These are phyloP conservation scores for Helotiales sp. DNA, from an alignment of 2,329 filamentous ascomycete species.

Conservation along the genomic window DNA sequence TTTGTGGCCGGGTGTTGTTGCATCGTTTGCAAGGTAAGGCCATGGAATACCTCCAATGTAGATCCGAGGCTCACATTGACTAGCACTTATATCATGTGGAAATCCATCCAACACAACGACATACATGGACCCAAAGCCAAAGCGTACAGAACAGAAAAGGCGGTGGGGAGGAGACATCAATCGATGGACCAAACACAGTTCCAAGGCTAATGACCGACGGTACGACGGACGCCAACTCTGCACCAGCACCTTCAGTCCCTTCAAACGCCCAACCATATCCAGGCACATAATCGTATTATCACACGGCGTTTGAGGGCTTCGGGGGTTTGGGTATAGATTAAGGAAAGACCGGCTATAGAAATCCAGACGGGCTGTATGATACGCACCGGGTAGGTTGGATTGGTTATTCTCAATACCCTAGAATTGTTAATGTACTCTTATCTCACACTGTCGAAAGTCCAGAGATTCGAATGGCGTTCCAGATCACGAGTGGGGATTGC, in stretches of 20 bases:
- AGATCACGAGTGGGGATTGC: neutral
- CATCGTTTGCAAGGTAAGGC: conserved; percentile 52
- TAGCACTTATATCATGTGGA: conserved; percentile 45
- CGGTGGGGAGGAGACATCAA: conserved; percentile 28
- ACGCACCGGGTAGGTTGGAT: neutral
- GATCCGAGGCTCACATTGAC: neutral
- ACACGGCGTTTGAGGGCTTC: neutral
- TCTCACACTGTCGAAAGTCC: neutral
- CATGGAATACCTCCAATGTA: neutral
- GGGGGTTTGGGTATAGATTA: neutral
- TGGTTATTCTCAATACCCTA: conserved; percentile 13
- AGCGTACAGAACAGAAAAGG: conserved; percentile 22
- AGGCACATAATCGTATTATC: neutral
- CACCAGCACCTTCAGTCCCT: neutral
- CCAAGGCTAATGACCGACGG: neutral
- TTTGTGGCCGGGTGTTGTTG: conserved; percentile 56
- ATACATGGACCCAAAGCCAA: conserved; percentile 39
- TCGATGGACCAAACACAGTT: conserved; percentile 11
- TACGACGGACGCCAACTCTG: neutral
- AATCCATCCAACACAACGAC: conserved; percentile 45
- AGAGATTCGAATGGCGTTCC: neutral
- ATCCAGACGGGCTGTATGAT: neutral
- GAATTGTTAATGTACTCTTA: conserved; percentile 11
- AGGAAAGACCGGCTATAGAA: neutral
- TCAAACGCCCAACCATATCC: conserved; percentile 5